Evolutionary conservation across 257 asterid genomes (phyloP), one percentile per base, ranked within the genome.

Genomic region (Mentha longifolia): DNA sequence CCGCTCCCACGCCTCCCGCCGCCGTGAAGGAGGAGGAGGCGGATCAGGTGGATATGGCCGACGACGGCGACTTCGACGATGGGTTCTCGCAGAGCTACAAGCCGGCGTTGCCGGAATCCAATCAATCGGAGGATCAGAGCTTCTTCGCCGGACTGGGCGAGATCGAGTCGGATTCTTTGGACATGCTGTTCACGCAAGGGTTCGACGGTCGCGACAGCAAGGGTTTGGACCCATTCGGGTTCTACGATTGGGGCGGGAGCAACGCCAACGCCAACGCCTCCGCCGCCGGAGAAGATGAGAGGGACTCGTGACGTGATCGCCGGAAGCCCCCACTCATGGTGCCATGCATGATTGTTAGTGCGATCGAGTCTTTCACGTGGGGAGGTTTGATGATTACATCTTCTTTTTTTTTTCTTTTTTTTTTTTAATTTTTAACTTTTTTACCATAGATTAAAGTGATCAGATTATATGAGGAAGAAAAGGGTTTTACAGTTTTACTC

Each of bases 61-160:
- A 76, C 1, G 79, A 56, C 52, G 51, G 33, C 4, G 86, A 85
- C 6, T 72, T 76, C 8, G 80, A 70, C 11, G 79, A 81, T 55
- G 87, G 80, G 58, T 58, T 86, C 50, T 71, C 78, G 30, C 74
- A 72, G 3, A 80, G 82, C 64, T 90, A 92, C 73, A 85, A 83
- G 82, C 97, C 97, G 2, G 41, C 80, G 15, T 70, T 85, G 79
- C 85, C 84, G 9, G 81, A 64, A 8, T 47, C 84, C n/a, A 71
- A 68, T 22, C 78, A 77, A 0, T 51, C 82, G 4, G 96, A 86
- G 35, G 97, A 22, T 22, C 25, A 91, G 58, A 81, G 68, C 62
- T 91, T 91, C 86, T 91, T 90, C 72, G 96, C 96, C 0, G 96
- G 84, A 16, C 76, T 91, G 42, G 94, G 89, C 6, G 97, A 89